Conservation (phyloP, 2,329 filamentous ascomycete species). For the Colletotrichum trifolii region DNA sequence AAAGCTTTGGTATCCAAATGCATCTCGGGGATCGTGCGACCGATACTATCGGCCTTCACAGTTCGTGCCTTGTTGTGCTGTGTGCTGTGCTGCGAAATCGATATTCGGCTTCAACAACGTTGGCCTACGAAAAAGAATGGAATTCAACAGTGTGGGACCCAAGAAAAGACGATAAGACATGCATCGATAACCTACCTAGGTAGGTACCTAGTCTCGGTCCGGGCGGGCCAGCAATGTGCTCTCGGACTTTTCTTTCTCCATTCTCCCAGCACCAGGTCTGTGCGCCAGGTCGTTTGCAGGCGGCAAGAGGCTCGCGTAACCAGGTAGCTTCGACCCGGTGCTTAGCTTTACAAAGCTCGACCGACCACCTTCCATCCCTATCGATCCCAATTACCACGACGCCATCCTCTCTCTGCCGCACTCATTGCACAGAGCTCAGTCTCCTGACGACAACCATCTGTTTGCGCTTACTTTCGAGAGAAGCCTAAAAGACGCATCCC, state of each 20-base stretch:
- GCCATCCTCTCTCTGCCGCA: constrained; percentile 10
- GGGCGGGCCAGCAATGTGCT: too few species aligned
- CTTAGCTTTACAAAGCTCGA: constrained; percentile 52
- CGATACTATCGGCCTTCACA: not conserved
- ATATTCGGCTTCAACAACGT: too few species aligned
- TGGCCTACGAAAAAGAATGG: too few species aligned
- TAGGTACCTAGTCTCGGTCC: too few species aligned
- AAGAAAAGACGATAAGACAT: too few species aligned
- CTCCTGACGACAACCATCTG: constrained; percentile 24
- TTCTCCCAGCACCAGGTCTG: constrained; percentile 9
- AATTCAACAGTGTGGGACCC: too few species aligned
- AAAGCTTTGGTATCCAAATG: constrained; percentile 94
- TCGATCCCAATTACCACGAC: constrained; percentile 37
- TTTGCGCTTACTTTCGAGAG: constrained; percentile 20
- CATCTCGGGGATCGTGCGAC: constrained; percentile 65
- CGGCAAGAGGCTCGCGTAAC: constrained; percentile 59
- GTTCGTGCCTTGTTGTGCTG: not conserved
- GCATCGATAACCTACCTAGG: too few species aligned
- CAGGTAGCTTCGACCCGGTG: constrained; percentile 46
- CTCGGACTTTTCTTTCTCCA: too few species aligned
- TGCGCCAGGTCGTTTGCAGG: constrained; percentile 44
- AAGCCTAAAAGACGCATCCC: constrained; percentile 35
- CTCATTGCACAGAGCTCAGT: constrained; percentile 15
- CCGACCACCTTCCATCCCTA: constrained; percentile 49
- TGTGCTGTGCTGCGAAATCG: too few species aligned